These are phyloP conservation scores for Scheffersomyces quercinus DNA, from an alignment of 1,139 yeast genomes.

Conservation along the genomic window DNA sequence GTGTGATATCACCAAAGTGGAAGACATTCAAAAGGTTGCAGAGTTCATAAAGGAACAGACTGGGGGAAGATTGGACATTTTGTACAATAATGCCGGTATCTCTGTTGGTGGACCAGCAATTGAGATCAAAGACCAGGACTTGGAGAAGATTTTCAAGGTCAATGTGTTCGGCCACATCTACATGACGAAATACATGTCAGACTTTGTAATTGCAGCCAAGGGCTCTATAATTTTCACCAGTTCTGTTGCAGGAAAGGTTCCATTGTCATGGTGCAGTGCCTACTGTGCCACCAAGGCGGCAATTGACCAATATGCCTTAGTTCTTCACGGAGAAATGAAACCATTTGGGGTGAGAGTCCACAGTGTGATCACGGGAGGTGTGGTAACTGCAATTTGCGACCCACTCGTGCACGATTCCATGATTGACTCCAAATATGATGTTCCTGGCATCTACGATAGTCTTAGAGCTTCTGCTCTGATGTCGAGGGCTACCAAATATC, in stretches of 20 bases:
- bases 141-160: constrained; percentile 28
- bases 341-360: constrained; percentile 41
- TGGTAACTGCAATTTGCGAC: constrained; percentile 37
- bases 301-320: constrained; percentile 27
- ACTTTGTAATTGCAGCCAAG: constrained; percentile 31
- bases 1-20: constrained; percentile 32
- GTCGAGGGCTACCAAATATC: constrained; percentile 26
- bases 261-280: constrained; percentile 34
- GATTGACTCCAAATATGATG: constrained; percentile 25
- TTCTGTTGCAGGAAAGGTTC: constrained; percentile 37
- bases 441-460: constrained; percentile 32
- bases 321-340: constrained; percentile 23
- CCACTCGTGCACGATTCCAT: constrained; percentile 4
- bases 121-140: constrained; percentile 27
- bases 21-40: constrained; percentile 26
- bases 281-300: constrained; percentile 39
- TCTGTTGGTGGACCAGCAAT: constrained; percentile 33
- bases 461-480: constrained; percentile 22
- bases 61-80: constrained; percentile 29
- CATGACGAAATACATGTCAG: constrained; percentile 34
- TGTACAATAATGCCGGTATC: constrained; percentile 39
- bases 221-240: constrained; percentile 41
- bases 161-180: constrained; percentile 41
- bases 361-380: constrained; percentile 42
- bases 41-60: constrained; percentile 22